Percentiles rank a stretch among this genome's conserved stretches.
Evolutionary conservation across 257 asterid species (phyloP).

Genomic region (Solanum chiquidenum): DNA sequence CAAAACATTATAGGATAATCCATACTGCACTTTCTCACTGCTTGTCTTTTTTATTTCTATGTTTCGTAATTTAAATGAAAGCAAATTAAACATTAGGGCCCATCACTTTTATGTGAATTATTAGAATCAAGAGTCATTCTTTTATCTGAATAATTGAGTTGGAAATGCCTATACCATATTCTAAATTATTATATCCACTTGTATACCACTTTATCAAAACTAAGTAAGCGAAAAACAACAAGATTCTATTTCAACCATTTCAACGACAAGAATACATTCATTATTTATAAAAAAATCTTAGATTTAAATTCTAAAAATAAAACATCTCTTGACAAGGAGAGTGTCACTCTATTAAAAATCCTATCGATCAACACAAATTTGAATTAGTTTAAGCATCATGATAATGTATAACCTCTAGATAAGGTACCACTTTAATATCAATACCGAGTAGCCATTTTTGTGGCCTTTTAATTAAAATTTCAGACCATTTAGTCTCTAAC

Average conservation of each 20-base stretch:
- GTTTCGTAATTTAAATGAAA: background rate
- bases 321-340: fast-evolving
- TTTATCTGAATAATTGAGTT: background rate
- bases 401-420: background rate
- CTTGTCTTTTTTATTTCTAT: background rate
- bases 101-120: background rate
- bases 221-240: background rate
- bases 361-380: background rate
- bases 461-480: background rate
- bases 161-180: background rate
- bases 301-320: background rate
- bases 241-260: background rate
- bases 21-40: background rate
- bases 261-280: background rate
- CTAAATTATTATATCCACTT: background rate
- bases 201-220: background rate
- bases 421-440: background rate
- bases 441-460: background rate
- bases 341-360: background rate
- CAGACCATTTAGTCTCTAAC: background rate
- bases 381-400: background rate
- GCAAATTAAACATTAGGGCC: background rate
- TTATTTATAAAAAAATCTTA: background rate
- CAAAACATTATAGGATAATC: background rate
- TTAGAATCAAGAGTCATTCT: background rate